phyloP scores from a whole-genome alignment of 805 yeast genomes.

The Wickerhamiella kurtzmanii region DNA sequence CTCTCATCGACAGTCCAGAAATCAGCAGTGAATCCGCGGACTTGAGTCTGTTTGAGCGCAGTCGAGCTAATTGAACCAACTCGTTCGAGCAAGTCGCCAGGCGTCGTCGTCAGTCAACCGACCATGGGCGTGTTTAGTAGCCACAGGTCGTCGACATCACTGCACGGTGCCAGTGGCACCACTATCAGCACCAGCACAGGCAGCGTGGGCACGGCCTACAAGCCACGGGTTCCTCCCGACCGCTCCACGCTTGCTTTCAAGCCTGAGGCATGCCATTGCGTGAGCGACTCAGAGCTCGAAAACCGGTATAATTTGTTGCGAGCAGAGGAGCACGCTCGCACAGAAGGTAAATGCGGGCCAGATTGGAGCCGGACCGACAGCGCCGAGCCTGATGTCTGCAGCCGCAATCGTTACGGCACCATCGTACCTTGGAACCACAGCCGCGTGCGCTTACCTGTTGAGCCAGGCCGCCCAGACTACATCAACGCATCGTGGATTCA shows the following conservation, averaged over 20 bases:
- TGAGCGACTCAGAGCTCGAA: conserved; percentile 19
- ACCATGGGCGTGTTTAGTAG: background rate
- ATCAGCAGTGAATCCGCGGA: too few species aligned
- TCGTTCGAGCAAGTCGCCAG: background rate
- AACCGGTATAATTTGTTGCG: conserved; percentile 19
- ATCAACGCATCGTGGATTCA: conserved; percentile 76
- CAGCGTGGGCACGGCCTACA: conserved; percentile 2
- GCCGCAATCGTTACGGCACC: conserved; percentile 46
- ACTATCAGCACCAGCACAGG: background rate
- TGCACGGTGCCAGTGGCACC: background rate
- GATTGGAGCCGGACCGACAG: conserved; percentile 18
- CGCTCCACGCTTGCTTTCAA: conserved; percentile 10
- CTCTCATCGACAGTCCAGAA: too few species aligned
- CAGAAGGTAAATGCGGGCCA: conserved; percentile 19
- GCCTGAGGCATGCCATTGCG: conserved; percentile 20
- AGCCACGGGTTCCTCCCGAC: conserved; percentile 16
- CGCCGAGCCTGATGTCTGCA: conserved; percentile 15
- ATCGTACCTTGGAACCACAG: conserved; percentile 54
- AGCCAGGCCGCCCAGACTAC: conserved; percentile 36
- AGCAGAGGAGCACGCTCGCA: conserved; percentile 22
- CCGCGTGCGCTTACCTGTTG: conserved; percentile 33
- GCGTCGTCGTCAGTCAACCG: background rate
- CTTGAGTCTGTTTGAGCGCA: too few species aligned
- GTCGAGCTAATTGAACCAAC: background rate
- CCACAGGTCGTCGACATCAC: background rate